These are phyloP conservation scores for Venturiaceae sp. DNA, from an alignment of 2,329 filamentous ascomycete genomes.

Conservation along the genomic window DNA sequence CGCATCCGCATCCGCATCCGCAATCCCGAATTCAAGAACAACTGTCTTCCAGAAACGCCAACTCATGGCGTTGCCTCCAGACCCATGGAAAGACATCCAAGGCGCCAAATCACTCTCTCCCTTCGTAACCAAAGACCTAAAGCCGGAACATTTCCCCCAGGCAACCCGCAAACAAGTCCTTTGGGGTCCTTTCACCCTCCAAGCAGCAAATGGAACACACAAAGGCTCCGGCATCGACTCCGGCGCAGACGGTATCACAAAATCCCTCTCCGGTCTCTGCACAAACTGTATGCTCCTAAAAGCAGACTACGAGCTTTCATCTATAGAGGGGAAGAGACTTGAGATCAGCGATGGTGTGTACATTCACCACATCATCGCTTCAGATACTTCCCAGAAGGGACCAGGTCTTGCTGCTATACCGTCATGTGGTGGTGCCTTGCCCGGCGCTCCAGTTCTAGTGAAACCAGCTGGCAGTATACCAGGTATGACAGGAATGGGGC, in stretches of 20 bases:
- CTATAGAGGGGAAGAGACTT: neutral
- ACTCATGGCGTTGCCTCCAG: neutral
- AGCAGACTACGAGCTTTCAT: neutral
- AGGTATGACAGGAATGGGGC: too few relatives aligned
- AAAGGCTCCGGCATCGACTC: neutral
- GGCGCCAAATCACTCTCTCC: too few relatives aligned
- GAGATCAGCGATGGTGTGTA: neutral
- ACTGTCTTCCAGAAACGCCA: neutral
- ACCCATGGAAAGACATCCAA: neutral
- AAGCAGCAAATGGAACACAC: neutral
- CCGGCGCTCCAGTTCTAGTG: too few relatives aligned
- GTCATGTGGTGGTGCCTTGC: neutral
- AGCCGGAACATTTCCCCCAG: neutral
- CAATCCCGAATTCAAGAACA: neutral
- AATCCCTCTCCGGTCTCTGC: neutral
- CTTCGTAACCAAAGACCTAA: neutral
- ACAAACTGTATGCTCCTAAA: neutral
- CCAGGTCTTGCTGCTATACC: too few relatives aligned
- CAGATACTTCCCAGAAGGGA: neutral
- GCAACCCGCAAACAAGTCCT: neutral
- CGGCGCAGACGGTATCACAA: neutral
- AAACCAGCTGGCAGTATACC: neutral
- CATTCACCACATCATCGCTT: neutral
- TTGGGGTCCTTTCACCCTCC: slow-evolving; percentile 5
- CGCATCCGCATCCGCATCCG: neutral